These are phyloP conservation scores for Meyerozyma sp. DNA, from an alignment of 1,139 yeast species.

Conservation along the genomic window DNA sequence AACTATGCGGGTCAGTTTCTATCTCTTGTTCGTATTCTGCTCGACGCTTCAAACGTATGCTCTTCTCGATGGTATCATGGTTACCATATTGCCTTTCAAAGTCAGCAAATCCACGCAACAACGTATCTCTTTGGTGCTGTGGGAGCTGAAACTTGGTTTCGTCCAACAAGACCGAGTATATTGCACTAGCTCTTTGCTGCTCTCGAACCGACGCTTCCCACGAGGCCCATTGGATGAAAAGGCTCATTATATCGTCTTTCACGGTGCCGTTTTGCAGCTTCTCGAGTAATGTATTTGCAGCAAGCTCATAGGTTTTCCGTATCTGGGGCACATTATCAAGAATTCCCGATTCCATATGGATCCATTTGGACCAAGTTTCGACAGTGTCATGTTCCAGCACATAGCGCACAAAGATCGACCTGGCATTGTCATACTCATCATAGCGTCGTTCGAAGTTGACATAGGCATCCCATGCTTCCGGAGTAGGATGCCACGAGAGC, in stretches of 20 bases:
- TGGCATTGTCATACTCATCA: constrained; percentile 51
- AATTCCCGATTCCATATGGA: constrained; percentile 25
- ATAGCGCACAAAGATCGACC: constrained; percentile 54
- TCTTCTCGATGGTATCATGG: constrained; percentile 45
- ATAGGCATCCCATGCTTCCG: constrained; percentile 71
- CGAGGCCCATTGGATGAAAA: constrained; percentile 50
- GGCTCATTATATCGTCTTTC: constrained; percentile 18
- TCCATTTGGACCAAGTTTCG: constrained; percentile 58
- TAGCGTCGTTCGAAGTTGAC: constrained; percentile 68
- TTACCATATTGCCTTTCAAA: constrained; percentile 67
- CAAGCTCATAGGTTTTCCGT: constrained; percentile 63
- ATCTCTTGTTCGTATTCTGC: constrained; percentile 49
- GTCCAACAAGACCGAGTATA: constrained; percentile 51
- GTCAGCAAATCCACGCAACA: constrained; percentile 47
- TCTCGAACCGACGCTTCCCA: constrained; percentile 70
- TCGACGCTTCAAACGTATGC: constrained; percentile 50
- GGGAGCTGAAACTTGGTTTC: constrained; percentile 28
- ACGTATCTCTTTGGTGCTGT: constrained; percentile 26
- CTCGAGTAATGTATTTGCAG: constrained; percentile 48
- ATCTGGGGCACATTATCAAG: constrained; percentile 15
- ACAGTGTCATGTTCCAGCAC: constrained; percentile 48
- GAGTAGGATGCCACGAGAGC: constrained; percentile 69
- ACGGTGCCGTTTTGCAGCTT: constrained; percentile 10
- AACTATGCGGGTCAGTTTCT: constrained; percentile 46
- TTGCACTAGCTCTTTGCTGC: constrained; percentile 58